These are phyloP conservation scores for Xanthoconium separans DNA, from an alignment of 1,284 basidiomycete species.

Conservation along the genomic window DNA sequence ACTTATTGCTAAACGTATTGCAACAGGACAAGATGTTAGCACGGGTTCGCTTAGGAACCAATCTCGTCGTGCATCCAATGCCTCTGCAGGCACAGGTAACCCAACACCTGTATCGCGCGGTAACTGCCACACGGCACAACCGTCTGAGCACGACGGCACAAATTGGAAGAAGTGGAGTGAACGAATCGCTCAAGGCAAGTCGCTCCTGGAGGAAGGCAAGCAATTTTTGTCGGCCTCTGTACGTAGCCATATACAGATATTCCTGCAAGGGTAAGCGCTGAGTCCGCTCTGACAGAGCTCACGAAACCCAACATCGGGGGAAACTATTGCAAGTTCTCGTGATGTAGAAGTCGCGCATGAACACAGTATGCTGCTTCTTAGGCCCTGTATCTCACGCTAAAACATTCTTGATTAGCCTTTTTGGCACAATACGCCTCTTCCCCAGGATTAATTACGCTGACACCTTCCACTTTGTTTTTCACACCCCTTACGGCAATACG, in stretches of 20 bases:
- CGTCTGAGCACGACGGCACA: constrained; percentile 21
- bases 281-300: constrained; percentile 7
- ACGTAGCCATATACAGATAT: constrained; percentile 9
- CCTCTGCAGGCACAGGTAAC: constrained; percentile 11
- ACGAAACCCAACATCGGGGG: not conserved
- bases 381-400: constrained; percentile 2
- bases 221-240: constrained; percentile 40
- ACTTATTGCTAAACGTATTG: constrained; percentile 58
- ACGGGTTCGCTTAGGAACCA: constrained; percentile 23
- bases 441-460: constrained; percentile 61
- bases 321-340: not conserved
- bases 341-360: constrained; percentile 25
- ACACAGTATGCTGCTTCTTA: constrained; percentile 38
- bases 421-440: constrained; percentile 54
- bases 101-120: constrained; percentile 3
- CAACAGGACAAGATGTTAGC: constrained; percentile 48
- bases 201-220: constrained; percentile 42
- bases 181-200: constrained; percentile 45
- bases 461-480: constrained; percentile 48
- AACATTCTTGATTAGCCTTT: constrained; percentile 44
- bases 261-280: not conserved
- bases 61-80: constrained; percentile 1
- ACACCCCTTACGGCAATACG: constrained; percentile 49
- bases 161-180: constrained; percentile 59
- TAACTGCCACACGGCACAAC: constrained; percentile 5